These are phyloP conservation scores for Persicaria tinctoria DNA, from an alignment of 148 eudicot genomes.

Conservation along the genomic window DNA sequence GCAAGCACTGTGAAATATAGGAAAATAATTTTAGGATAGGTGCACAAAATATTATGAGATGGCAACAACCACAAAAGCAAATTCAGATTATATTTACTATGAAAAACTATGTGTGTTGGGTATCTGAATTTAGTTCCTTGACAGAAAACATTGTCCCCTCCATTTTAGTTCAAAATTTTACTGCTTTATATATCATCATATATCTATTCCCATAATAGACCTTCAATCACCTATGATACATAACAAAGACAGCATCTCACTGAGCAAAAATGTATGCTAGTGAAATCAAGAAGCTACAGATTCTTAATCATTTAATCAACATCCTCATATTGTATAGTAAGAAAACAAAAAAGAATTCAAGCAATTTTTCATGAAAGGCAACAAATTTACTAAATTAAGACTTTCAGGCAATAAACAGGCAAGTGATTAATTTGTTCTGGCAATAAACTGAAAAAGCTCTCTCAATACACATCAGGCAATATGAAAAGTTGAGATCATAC, in stretches of 20 bases:
- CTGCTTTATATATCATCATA: not conserved
- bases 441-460: conserved; percentile 16
- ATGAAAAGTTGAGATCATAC: conserved; percentile 32
- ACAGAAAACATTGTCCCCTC: not conserved
- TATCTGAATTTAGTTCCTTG: not conserved
- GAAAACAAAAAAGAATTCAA: not conserved
- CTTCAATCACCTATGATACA: not conserved
- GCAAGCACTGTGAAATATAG: conserved; percentile 1
- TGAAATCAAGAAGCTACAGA: not conserved
- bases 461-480: conserved; percentile 25
- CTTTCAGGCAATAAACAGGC: not conserved
- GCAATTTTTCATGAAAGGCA: not conserved
- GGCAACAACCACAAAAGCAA: not conserved
- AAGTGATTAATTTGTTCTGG: not conserved
- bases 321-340: not conserved
- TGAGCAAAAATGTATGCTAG: not conserved
- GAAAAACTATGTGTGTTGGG: not conserved
- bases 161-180: not conserved
- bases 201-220: not conserved
- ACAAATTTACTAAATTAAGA: not conserved
- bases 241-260: not conserved
- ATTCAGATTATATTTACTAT: not conserved
- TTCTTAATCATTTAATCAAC: not conserved
- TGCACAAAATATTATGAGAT: not conserved
- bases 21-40: not conserved